Evolutionary conservation across 108 stramenopile genomes (phyloP).

Genomic region (Nitzschia sp.): DNA sequence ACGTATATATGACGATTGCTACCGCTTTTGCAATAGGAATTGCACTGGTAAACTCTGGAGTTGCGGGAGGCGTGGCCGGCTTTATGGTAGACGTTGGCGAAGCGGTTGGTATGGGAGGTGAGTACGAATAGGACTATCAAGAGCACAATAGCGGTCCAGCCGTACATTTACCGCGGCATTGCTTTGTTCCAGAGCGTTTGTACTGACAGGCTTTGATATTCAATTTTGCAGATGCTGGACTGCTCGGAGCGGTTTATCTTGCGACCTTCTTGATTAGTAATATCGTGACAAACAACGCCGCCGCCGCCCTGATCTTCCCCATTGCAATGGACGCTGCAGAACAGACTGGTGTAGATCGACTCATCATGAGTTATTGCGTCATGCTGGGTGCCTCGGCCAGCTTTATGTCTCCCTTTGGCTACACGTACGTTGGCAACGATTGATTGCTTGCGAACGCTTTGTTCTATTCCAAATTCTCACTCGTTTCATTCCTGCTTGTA

Average conservation of each 20-base stretch:
- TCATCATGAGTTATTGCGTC: constrained; percentile 70
- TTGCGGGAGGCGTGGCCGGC: constrained; percentile 67
- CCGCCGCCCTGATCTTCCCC: constrained; percentile 83
- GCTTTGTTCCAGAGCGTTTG: not conserved
- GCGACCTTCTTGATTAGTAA: constrained; percentile 83
- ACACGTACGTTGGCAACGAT: constrained; percentile 42
- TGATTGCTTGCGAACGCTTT: too few species aligned
- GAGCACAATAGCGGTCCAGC: not conserved
- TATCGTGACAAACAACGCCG: constrained; percentile 88
- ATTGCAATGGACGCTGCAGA: constrained; percentile 83
- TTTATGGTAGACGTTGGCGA: constrained; percentile 54
- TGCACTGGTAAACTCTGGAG: constrained; percentile 77
- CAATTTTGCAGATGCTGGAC: constrained; percentile 48
- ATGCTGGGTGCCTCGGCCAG: constrained; percentile 85
- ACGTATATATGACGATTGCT: constrained; percentile 77
- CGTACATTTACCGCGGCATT: too few species aligned
- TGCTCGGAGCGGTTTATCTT: constrained; percentile 83
- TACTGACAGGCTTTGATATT: not conserved
- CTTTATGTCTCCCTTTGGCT: constrained; percentile 84
- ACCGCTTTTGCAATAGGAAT: constrained; percentile 81
- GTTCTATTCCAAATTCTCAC: not conserved
- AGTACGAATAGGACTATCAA: constrained; percentile 14
- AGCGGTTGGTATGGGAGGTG: constrained; percentile 57
- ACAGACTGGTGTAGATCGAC: constrained; percentile 52
- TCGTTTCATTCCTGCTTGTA: too few species aligned